Evolutionary conservation across 371 early-diverging fungal species (phyloP).

Genomic region (Lichtheimia hyalospora): DNA sequence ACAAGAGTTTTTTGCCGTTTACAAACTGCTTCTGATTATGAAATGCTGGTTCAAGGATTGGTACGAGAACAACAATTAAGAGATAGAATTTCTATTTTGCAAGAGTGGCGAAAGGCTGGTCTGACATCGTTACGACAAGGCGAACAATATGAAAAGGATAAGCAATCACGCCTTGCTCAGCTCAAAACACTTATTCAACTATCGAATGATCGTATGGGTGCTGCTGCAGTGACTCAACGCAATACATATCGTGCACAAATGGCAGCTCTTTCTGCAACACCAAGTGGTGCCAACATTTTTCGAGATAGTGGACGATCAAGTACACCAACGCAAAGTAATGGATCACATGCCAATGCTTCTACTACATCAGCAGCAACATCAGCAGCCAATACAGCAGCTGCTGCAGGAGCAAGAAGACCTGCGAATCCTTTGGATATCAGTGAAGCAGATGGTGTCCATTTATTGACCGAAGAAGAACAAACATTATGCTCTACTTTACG

Average conservation of each 20-base stretch:
- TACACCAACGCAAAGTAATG: conserved; percentile 6
- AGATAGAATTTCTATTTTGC: conserved; percentile 80
- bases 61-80: conserved; percentile 73
- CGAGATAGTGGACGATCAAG: conserved; percentile 21
- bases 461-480: conserved; percentile 80
- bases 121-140: conserved; percentile 77
- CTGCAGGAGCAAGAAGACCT: conserved; percentile 49
- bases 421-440: conserved; percentile 78
- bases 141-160: conserved; percentile 68
- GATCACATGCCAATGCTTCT: conserved; percentile 1
- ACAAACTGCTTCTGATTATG: conserved; percentile 82
- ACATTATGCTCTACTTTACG: conserved; percentile 80
- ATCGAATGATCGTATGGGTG: conserved; percentile 36
- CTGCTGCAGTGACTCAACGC: conserved; percentile 16
- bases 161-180: conserved; percentile 42
- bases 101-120: conserved; percentile 90
- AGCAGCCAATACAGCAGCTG: conserved; percentile 27
- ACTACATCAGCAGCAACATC: conserved; percentile 8
- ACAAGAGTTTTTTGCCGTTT: conserved; percentile 89
- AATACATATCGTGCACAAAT: conserved; percentile 24
- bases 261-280: conserved; percentile 14
- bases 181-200: conserved; percentile 42
- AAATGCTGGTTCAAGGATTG: conserved; percentile 80
- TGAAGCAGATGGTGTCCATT: conserved; percentile 82
- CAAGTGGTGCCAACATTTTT: conserved; percentile 30